phyloP scores from a whole-genome alignment of 2,329 filamentous ascomycete genomes.

The Penicillium freii region DNA sequence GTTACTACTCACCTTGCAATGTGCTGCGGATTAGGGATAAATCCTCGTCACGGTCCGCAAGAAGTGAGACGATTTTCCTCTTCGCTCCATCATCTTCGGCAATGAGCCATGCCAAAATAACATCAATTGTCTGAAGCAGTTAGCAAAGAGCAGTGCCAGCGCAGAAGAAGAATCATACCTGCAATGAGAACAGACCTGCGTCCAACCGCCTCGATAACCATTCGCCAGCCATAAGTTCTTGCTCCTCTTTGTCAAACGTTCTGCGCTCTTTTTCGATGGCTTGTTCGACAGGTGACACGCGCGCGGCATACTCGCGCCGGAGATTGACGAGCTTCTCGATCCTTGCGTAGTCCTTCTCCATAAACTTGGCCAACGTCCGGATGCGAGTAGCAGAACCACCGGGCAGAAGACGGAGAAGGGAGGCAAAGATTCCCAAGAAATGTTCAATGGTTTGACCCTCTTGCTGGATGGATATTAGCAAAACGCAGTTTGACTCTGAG shows the following conservation, averaged over 20 bases:
- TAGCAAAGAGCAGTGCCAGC: conserved; percentile 15
- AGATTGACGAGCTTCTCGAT: conserved; percentile 68
- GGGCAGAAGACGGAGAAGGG: conserved; percentile 75
- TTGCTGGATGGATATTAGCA: conserved; percentile 47
- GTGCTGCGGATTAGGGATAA: conserved; percentile 64
- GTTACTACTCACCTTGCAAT: conserved; percentile 55
- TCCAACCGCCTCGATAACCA: conserved; percentile 76
- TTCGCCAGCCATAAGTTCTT: conserved; percentile 62
- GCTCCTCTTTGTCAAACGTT: conserved; percentile 56
- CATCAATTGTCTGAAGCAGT: conserved; percentile 62
- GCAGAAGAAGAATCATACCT: conserved; percentile 43
- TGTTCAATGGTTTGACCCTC: conserved; percentile 70
- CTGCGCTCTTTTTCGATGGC: conserved; percentile 60
- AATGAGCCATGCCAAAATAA: conserved; percentile 83
- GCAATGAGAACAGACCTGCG: conserved; percentile 77
- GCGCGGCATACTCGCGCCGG: conserved; percentile 66
- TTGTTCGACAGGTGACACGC: conserved; percentile 62
- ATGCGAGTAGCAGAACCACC: conserved; percentile 76
- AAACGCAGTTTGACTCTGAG: neutral
- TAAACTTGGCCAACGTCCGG: conserved; percentile 85
- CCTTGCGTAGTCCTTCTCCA: conserved; percentile 92
- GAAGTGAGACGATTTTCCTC: conserved; percentile 59
- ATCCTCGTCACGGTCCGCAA: conserved; percentile 67
- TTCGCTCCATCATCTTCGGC: conserved; percentile 81
- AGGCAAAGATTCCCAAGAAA: conserved; percentile 78